Evolutionary conservation across 345 rosid species (phyloP).

Genomic region (Durio zibethinus): DNA sequence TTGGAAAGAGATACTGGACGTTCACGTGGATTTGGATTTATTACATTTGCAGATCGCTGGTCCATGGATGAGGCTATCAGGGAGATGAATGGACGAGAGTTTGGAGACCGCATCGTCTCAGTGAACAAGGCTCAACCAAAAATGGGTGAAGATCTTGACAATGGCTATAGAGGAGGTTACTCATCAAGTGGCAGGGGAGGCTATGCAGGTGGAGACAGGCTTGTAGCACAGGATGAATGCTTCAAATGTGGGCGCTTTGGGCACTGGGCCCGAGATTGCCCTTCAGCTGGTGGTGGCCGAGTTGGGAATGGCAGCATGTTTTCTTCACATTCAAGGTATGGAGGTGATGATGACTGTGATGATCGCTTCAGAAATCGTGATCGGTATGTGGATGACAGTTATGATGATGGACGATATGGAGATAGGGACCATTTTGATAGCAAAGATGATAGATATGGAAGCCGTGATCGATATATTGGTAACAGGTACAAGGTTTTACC

Average conservation of each 20-base stretch:
- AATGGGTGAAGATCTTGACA: conserved; percentile 73
- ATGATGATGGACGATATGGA: conserved; percentile 80
- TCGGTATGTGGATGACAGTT: conserved; percentile 84
- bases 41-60: conserved; percentile 85
- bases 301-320: conserved; percentile 64
- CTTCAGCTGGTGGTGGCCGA: conserved; percentile 79
- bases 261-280: conserved; percentile 99
- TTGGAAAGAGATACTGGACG: conserved; percentile 94
- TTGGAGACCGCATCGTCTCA: conserved; percentile 83
- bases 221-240: conserved; percentile 83
- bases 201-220: conserved; percentile 67
- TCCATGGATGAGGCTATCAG: conserved; percentile 96
- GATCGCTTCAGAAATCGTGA: conserved; percentile 84
- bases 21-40: conserved; percentile 95
- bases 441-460: conserved; percentile 60
- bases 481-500: conserved; percentile 57
- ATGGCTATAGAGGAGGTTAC: conserved; percentile 79
- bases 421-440: conserved; percentile 82
- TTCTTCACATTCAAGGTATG: conserved; percentile 74
- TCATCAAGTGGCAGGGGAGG: conserved; percentile 66
- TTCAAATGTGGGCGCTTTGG: conserved; percentile 92
- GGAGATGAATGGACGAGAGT: conserved; percentile 94
- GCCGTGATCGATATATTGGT: conserved; percentile 63
- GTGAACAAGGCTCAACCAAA: conserved; percentile 98
- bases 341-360: conserved; percentile 65